These are phyloP conservation scores for Debaryomyces singareniensis DNA, from an alignment of 1,139 yeast genomes.

Conservation along the genomic window DNA sequence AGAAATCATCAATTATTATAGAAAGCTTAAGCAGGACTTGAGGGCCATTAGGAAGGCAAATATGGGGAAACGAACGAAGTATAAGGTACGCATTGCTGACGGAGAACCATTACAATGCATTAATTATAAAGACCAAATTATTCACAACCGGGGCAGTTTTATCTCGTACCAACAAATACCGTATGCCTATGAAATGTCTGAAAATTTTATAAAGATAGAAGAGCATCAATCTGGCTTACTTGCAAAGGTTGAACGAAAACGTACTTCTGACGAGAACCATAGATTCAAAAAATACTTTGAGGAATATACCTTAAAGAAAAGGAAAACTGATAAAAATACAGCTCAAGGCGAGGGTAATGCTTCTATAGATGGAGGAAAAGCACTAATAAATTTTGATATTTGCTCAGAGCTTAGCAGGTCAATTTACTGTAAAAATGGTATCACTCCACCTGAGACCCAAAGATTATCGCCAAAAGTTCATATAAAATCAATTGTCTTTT, in stretches of 20 bases:
- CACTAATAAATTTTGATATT: conserved; percentile 4
- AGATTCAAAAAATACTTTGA: conserved; percentile 6
- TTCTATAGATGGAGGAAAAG: background rate
- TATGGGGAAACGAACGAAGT: conserved; percentile 1
- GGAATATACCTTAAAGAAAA: conserved; percentile 3
- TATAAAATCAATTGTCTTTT: conserved; percentile 7
- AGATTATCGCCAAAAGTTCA: conserved; percentile 7
- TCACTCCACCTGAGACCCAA: conserved; percentile 4
- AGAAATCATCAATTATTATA: conserved; percentile 45
- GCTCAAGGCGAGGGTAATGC: background rate
- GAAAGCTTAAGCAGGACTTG: conserved; percentile 24
- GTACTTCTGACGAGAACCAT: conserved; percentile 11
- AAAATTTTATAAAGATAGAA: conserved; percentile 41
- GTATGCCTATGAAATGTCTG: conserved; percentile 47
- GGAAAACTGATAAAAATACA: background rate
- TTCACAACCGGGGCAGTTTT: conserved; percentile 2
- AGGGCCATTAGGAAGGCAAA: conserved; percentile 12
- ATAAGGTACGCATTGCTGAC: conserved; percentile 1
- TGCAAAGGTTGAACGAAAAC: conserved; percentile 12
- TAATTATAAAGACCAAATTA: conserved; percentile 1
- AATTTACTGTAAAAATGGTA: conserved; percentile 5
- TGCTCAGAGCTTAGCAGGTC: conserved; percentile 5
- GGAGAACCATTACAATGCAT: background rate
- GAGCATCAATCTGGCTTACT: conserved; percentile 32
- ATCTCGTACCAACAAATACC: conserved; percentile 23